Percentiles rank a stretch among this genome's conserved stretches.
phyloP scores from a whole-genome alignment of 2,329 filamentous ascomycete species.

The Cercospora citrullina region DNA sequence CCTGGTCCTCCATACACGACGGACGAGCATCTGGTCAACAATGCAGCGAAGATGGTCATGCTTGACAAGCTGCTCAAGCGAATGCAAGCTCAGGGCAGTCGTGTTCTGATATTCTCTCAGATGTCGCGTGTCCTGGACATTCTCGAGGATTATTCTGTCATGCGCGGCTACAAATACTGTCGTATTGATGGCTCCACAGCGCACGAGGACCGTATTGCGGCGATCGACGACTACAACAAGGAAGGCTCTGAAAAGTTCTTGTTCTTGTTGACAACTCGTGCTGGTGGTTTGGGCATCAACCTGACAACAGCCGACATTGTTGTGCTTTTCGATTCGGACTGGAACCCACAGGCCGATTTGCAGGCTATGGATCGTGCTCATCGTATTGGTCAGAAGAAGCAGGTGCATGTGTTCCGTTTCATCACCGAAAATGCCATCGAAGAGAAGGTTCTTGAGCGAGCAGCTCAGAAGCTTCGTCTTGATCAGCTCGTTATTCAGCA shows the following conservation, averaged over 20 bases:
- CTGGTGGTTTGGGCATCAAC: constrained; percentile 95
- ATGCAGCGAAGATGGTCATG: constrained; percentile 96
- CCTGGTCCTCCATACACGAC: constrained; percentile 97
- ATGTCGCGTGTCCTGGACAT: constrained; percentile 98
- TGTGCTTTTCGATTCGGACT: constrained; percentile 94
- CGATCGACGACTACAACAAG: constrained; percentile 98
- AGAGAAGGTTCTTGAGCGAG: constrained; percentile 94
- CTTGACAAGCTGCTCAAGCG: constrained; percentile 86
- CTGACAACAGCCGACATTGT: constrained; percentile 94
- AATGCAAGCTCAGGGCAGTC: constrained; percentile 81
- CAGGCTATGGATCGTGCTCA: constrained; percentile 99
- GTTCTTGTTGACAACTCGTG: constrained; percentile 91
- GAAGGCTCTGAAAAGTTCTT: constrained; percentile 94
- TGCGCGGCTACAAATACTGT: constrained; percentile 92
- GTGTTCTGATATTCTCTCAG: constrained; percentile 98
- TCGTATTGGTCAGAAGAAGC: constrained; percentile 97
- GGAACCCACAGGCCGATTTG: constrained; percentile 97
- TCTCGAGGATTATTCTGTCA: constrained; percentile 96
- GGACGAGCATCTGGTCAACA: constrained; percentile 90
- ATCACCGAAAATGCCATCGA: constrained; percentile 98
- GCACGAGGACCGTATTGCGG: constrained; percentile 94
- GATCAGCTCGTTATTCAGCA: constrained; percentile 98
- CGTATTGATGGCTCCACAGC: constrained; percentile 96
- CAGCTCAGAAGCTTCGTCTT: constrained; percentile 91
- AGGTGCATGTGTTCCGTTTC: constrained; percentile 94